A percentile compares a stretch with the other conserved stretches of the same genome.
phyloP scores from a whole-genome alignment of 352 stramenopile genomes.

The Hyaloperonospora brassicae region DNA sequence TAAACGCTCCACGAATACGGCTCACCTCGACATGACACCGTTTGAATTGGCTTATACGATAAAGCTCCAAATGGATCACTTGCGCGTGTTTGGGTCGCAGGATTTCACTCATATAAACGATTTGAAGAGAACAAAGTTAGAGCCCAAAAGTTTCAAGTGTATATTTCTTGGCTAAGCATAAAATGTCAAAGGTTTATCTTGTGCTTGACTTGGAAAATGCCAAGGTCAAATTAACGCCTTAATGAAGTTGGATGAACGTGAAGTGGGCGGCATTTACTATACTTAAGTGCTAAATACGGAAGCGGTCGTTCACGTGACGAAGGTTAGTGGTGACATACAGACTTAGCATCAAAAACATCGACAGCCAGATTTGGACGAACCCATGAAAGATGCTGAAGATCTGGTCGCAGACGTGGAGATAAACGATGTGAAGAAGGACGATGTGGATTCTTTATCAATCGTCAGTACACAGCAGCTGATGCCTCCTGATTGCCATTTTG shows the following conservation, averaged over 20 bases:
- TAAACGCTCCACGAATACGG: background rate
- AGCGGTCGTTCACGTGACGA: no score
- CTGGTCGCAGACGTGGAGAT: no score
- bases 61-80: constrained; percentile 9
- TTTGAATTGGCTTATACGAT: constrained; percentile 18
- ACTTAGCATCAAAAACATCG: background rate
- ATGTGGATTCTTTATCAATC: no score
- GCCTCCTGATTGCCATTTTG: no score
- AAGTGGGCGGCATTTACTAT: no score
- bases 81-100: constrained; percentile 24
- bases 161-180: no score
- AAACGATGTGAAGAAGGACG: no score
- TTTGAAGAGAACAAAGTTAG: constrained; percentile 21
- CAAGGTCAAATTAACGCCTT: constrained; percentile 14
- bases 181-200: constrained; percentile 14
- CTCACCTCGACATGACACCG: constrained; percentile 3
- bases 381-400: no score
- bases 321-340: background rate
- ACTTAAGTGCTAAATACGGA: no score
- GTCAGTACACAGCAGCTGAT: no score
- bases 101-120: constrained; percentile 21
- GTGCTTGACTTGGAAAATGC: constrained; percentile 13
- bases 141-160: constrained; percentile 17
- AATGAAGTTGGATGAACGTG: constrained; percentile 13
- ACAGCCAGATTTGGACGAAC: no score